Base-by-base conservation (phyloP, 352 stramenopile genomes). In the Phytophthora ramorum region DNA sequence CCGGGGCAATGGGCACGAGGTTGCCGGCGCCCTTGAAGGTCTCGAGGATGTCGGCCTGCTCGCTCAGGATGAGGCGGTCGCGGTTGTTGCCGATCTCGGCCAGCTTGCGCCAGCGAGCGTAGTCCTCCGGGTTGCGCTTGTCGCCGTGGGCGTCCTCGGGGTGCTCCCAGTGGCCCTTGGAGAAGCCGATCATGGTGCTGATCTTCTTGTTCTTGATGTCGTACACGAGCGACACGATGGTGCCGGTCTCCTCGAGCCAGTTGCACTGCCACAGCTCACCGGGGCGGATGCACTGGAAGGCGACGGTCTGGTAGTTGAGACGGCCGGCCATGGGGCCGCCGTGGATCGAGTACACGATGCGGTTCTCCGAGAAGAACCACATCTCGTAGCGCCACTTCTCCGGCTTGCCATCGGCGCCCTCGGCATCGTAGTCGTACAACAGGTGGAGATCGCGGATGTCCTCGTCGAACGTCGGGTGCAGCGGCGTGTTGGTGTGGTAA, bases 401-500 rank as follows among this genome's bases (percentile, higher is more conserved):
- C 26, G 70, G 66, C 50, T 61, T 78, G 58, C 66, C 66, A 28
- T 78, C 56, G 10, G 50, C 51, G 24, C 20, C 65, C 35, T 69
- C 56, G 38, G 60, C 66, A 35, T 78, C 66, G 61, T 78, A 78
- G 58, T 75, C 66, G 58, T 78, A 75, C 51, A 78, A 49, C 37
- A 76, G 45, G 51, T 77, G 69, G 28, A 74, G 38, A 51, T 71
- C 59, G 30, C 64, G 58, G 61, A 75, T 78, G 41, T 78, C 66
- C 40, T 73, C 59, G 47, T 75, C 65, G 54, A 78, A 78, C 44
- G 65, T 72, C 54, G 78, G 69, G 58, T 86, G 72, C 40, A 87
- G 58, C 14, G 71, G 64, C 30, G 77, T 85, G 74, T 85, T 85
- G 53, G 74, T 78, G 74, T 85, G 77, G 69, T 83, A 85, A 45